Evolutionary conservation across 345 rosid genomes (phyloP), one percentile per base, ranked within the genome.

Genomic region (Heritiera littoralis): DNA sequence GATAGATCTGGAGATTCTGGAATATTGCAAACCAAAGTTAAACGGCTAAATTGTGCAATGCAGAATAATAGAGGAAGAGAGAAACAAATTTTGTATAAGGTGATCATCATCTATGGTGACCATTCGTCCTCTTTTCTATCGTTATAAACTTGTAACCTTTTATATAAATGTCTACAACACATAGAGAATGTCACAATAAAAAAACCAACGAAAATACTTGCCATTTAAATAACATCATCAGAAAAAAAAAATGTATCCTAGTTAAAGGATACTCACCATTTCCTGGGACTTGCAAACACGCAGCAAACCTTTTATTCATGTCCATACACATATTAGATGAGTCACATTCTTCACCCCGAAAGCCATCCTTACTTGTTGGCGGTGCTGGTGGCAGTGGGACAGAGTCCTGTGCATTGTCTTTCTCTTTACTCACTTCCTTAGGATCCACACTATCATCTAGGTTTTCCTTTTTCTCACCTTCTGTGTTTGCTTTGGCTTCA

Each of bases 241-340:
- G 56, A 12, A 69, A 46, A 66, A 43, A 35, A 46, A 69, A 69
- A 46, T 18, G 18, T 46, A 69, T 35, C 75, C 46, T 0, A 30
- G 48, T 32, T 72, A 52, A 15, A 54, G 35, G 48, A 35, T 14
- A 54, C 87, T 65, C 77, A 92, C 97, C 95, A 72, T 90, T 88
- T 80, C 98, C 97, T 0, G 97, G 92, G 76, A 92, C 94, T 77
- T 92, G 90, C 10, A 94, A 82, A 87, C 98, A 92, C 52, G 97
- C 98, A 30, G 89, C 91, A 76, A 94, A 83, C 59, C 90, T 83
- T 58, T 87, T 76, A 8, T 85, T 82, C 49, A 83, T 79, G 81
- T 89, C 90, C 1, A 43, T 77, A 84, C 98, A 94, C 88, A 81
- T 89, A 64, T 88, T 81, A 69, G 93, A 90, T 9, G 90, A 86